phyloP scores from a whole-genome alignment of 176 grass and related monocot genomes.

The Juncus effusus region DNA sequence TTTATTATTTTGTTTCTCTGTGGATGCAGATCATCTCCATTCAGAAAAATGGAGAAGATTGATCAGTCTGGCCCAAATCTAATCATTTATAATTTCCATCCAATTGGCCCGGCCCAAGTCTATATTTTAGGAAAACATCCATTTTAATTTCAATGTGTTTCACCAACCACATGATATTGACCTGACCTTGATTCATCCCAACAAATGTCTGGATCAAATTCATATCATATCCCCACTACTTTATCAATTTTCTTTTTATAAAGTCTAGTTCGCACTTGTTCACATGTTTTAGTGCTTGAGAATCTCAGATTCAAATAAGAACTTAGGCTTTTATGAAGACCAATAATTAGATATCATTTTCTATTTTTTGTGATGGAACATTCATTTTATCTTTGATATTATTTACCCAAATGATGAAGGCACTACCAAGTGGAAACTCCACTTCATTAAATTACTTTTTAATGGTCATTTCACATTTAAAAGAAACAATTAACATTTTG shows the following conservation, averaged over 20 bases:
- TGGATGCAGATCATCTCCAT: too few species aligned
- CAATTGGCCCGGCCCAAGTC: background rate
- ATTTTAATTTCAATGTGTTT: background rate
- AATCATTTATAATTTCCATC: background rate
- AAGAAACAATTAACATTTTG: too few species aligned
- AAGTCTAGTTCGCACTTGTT: background rate
- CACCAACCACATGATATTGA: slow-evolving; percentile 23
- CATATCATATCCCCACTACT: slow-evolving; percentile 15
- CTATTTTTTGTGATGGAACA: too few species aligned
- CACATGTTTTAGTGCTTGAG: too few species aligned
- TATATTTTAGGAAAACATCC: background rate
- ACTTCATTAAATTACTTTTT: background rate
- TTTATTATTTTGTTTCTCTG: too few species aligned
- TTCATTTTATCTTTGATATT: too few species aligned
- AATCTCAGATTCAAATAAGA: too few species aligned
- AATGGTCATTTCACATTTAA: too few species aligned
- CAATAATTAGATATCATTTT: too few species aligned
- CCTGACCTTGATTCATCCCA: background rate
- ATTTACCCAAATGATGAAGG: too few species aligned
- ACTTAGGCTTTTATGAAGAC: too few species aligned
- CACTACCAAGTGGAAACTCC: slow-evolving; percentile 11
- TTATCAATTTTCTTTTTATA: background rate
- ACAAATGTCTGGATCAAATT: background rate
- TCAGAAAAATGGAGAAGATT: background rate
- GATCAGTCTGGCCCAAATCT: background rate